Base-by-base conservation (phyloP, 192 early-diverging fungal genomes). In the Linnemannia hyalina region DNA sequence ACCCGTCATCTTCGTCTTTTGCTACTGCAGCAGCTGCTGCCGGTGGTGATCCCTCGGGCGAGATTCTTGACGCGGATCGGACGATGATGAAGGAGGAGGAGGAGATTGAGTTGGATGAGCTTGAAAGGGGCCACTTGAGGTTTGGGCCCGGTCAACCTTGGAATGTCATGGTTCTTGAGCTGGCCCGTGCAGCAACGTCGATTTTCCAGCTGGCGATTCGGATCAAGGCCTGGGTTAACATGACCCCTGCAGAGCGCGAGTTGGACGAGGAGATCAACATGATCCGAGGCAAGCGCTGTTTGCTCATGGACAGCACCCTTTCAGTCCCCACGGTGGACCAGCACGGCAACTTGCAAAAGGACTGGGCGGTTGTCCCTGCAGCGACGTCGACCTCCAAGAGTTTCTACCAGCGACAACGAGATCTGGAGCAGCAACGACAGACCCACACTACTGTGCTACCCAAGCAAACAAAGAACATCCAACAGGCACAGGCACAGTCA, bases 201-300 rank as follows among this genome's bases (percentile, higher is more conserved):
- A 80, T 85, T 44, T 85, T 85, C 36, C 83, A 85, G 46, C 41
- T 85, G n/a, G 83, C 83, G 23, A 77, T 85, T 23, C 74, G 83
- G 4, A 85, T 85, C 40, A 85, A 80, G 20, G 73, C 83, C 40
- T 85, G 83, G 83, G 75, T 85, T 6, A 47, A 70, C 44, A 85
- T 80, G 83, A 77, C 74, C 5, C 83, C 83, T 32, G 78, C 68
- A n/a, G 69, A 85, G 35, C 74, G 83, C 7, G 70, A 80, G 46
- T 52, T 85, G 9, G 78, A 80, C 42, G 83, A 85, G 10, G 78
- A 80, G 46, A 80, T 85, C 49, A 85, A 77, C 36, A 80, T 73
- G 36, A 85, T 85, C 47, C 74, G 83, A 16, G 83, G 78, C 1
- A 85, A 85, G 70, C 83, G 83, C 10, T 85, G 83, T 74, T 40